Percentiles rank a stretch among this genome's conserved stretches.
These are phyloP conservation scores for Saturnispora quitensis DNA, from an alignment of 805 yeast genomes.

Conservation along the genomic window DNA sequence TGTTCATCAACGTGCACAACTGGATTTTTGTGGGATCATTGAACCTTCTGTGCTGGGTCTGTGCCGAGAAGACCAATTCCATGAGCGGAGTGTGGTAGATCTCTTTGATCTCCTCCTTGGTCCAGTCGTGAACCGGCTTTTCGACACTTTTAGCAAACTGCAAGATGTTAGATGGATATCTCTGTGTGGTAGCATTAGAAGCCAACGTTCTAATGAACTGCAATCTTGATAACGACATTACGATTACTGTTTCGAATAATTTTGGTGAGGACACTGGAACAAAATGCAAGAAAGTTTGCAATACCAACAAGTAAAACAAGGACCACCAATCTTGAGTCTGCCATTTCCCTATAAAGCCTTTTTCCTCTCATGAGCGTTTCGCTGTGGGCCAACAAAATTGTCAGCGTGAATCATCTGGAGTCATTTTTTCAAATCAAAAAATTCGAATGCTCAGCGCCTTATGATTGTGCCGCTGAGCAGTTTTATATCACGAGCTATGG, in stretches of 20 bases:
- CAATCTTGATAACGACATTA: neutral
- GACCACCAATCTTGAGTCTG: neutral
- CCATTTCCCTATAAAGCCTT: neutral
- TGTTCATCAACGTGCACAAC: conserved; percentile 63
- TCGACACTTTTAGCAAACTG: conserved; percentile 3
- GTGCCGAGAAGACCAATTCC: conserved; percentile 52
- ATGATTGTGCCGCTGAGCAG: too few species aligned
- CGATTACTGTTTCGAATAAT: neutral
- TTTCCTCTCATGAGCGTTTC: conserved; percentile 2
- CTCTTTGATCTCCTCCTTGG: conserved; percentile 46
- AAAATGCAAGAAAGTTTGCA: neutral
- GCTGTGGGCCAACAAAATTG: conserved; percentile 1
- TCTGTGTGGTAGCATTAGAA: neutral
- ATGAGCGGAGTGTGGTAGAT: conserved; percentile 60
- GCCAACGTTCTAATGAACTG: conserved; percentile 5
- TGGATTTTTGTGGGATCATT: conserved; percentile 67
- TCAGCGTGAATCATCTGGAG: conserved; percentile 7
- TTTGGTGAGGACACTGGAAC: neutral
- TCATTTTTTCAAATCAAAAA: neutral
- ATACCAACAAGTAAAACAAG: neutral
- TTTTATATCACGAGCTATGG: neutral
- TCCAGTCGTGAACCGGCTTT: conserved; percentile 39
- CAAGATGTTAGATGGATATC: neutral
- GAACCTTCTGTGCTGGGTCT: conserved; percentile 53
- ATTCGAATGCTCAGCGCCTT: neutral